Base-by-base conservation (phyloP, 768 basidiomycete genomes). In the Naganishia vishniacii region DNA sequence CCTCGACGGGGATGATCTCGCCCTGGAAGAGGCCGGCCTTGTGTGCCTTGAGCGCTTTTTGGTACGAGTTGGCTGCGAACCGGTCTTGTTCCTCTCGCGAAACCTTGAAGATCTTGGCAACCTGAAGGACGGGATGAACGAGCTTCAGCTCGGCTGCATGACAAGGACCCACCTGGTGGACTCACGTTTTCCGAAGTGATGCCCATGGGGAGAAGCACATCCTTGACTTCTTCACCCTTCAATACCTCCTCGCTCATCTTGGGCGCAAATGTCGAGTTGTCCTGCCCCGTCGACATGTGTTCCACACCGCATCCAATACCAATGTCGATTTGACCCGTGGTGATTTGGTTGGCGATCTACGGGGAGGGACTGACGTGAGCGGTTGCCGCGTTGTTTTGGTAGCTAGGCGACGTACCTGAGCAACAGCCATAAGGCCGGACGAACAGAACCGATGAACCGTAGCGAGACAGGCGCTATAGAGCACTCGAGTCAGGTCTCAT, bases 391-490 rank as follows among this genome's bases (percentile, higher is more conserved):
- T n/a, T 11, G 31, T 1, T 6, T 15, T 18, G 20, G 31, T 20
- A 9, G 1, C 13, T 9, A 6, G 2, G 13, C 29, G 18, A 51
- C 49, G 3, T 6, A 51, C 49, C 73, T 86, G 84, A 76, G 84
- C 84, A 70, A 93, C 83, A 11, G 88, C 87, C 28, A 87, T 85
- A 46, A 95, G 81, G 42, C 91, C 91, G 40, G 86, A 88, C 0
- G 89, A 90, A 78, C 92, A 94, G 78, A 93, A 90, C 31, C 92
- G 82, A 79, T 95, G 93, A 68, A 92, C 83, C 18, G 89, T 91
- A 78, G 86, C 85, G 71, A 95, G 71, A 15, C 88, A 78, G 4
- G 85, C 80, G 9, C 85, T 84, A 67, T 85, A 79, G 29, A 69
- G n/a, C n/a, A n/a, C n/a, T n/a, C n/a, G n/a, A n/a, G n/a, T n/a